phyloP scores from a whole-genome alignment of 2,329 filamentous ascomycete genomes.

The Pyricularia pennisetigena region DNA sequence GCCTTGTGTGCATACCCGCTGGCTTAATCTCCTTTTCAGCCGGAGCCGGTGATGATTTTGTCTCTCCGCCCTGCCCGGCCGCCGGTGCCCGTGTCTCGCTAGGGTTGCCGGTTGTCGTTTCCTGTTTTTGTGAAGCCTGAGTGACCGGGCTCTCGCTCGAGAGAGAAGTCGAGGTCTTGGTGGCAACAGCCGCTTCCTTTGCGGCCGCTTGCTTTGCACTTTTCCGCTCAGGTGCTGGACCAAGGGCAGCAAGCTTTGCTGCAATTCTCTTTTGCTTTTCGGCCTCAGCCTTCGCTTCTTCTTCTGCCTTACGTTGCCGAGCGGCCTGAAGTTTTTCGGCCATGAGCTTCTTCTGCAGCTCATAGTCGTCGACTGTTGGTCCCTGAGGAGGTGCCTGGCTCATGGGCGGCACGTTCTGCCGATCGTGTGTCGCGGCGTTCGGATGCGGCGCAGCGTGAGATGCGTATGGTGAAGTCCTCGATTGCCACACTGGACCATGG shows the following conservation, averaged over 20 bases:
- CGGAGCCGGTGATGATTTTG: neutral
- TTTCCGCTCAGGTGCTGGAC: slow-evolving; percentile 51
- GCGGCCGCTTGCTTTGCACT: slow-evolving; percentile 42
- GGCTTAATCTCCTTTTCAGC: neutral
- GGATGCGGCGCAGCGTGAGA: slow-evolving; percentile 2
- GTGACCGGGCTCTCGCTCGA: neutral
- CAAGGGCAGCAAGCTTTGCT: slow-evolving; percentile 62
- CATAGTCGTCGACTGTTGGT: slow-evolving; percentile 42
- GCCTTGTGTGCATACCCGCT: neutral
- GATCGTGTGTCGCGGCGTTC: slow-evolving; percentile 17
- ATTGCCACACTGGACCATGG: slow-evolving; percentile 34
- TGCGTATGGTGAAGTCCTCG: slow-evolving; percentile 6
- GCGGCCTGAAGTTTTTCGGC: slow-evolving; percentile 59
- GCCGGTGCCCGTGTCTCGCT: neutral
- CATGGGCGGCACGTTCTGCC: slow-evolving; percentile 1
- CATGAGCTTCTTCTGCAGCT: slow-evolving; percentile 63
- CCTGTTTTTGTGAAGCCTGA: neutral
- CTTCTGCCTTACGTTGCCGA: slow-evolving; percentile 55
- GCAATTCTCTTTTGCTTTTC: slow-evolving; percentile 61
- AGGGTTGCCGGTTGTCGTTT: neutral
- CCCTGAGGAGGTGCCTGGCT: slow-evolving; percentile 14
- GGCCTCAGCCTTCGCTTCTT: slow-evolving; percentile 64
- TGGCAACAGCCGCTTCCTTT: slow-evolving; percentile 26
- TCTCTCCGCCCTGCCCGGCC: neutral
- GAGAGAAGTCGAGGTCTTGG: slow-evolving; percentile 15